A percentile compares a stretch with the other conserved stretches of the same genome.
These are phyloP conservation scores for Inosperma sp. DNA, from an alignment of 768 basidiomycete genomes.

Conservation along the genomic window DNA sequence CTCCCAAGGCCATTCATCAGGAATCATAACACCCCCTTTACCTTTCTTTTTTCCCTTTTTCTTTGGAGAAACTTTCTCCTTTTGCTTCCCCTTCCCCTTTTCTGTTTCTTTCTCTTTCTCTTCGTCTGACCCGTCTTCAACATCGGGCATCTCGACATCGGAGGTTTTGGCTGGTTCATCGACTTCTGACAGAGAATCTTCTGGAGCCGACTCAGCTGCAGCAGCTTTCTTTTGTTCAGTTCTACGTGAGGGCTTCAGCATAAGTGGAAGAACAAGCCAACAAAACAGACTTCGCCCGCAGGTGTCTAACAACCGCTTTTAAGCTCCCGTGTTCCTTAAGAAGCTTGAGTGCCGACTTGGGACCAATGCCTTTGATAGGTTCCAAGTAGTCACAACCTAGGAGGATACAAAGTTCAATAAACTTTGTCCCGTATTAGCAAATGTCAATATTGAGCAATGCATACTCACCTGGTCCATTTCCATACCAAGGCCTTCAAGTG, in stretches of 20 bases:
- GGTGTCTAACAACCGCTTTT: constrained; percentile 66
- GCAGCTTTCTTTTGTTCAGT: constrained; percentile 40
- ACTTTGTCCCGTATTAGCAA: no score
- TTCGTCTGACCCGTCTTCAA: constrained; percentile 22
- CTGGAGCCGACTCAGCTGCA: constrained; percentile 23
- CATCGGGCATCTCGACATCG: constrained; percentile 40
- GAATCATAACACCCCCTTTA: constrained; percentile 74
- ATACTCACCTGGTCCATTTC: constrained; percentile 74
- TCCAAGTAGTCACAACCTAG: constrained; percentile 98
- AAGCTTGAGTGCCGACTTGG: constrained; percentile 92
- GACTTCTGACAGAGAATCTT: constrained; percentile 22
- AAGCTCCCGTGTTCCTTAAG: constrained; percentile 77
- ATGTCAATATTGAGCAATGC: no score
- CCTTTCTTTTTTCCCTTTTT: constrained; percentile 51
- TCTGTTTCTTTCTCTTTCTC: constrained; percentile 26
- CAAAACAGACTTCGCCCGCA: constrained; percentile 64
- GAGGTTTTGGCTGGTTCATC: constrained; percentile 44
- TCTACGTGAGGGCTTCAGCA: constrained; percentile 31
- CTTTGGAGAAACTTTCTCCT: constrained; percentile 33
- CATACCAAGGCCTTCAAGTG: constrained; percentile 88
- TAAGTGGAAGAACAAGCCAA: no score
- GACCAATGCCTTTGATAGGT: constrained; percentile 95
- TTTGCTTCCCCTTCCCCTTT: constrained; percentile 38
- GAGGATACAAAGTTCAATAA: constrained; percentile 93
- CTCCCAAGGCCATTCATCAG: constrained; percentile 97